These are phyloP conservation scores for Acer campestre DNA, from an alignment of 345 rosid species.

Conservation along the genomic window DNA sequence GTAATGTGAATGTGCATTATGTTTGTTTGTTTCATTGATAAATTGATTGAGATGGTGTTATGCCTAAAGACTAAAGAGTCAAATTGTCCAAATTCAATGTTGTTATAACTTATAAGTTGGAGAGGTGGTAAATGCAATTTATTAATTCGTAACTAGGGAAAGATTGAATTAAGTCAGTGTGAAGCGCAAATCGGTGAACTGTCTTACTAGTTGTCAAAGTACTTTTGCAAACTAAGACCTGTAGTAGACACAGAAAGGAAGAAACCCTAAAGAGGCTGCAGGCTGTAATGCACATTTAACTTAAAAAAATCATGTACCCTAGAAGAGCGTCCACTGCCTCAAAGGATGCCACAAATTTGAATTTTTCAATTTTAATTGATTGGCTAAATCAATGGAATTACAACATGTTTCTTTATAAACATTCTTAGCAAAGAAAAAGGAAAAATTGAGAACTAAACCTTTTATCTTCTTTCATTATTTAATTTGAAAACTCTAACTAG, in stretches of 20 bases:
- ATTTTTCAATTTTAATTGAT: background rate
- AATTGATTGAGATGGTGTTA: background rate
- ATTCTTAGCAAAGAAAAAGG: background rate
- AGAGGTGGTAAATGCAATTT: background rate
- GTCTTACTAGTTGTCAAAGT: background rate
- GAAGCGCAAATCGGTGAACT: background rate
- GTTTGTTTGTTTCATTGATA: background rate
- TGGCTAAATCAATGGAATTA: background rate
- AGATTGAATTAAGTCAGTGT: background rate
- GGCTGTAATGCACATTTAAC: background rate
- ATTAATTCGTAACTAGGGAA: background rate
- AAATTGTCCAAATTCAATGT: background rate
- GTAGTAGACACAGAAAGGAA: background rate
- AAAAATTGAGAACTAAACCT: background rate
- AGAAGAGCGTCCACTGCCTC: background rate
- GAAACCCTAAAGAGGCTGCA: background rate
- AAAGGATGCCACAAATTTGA: background rate
- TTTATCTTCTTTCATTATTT: background rate
- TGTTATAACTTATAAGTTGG: background rate
- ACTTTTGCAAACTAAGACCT: slow-evolving; percentile 1
- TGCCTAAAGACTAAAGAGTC: background rate
- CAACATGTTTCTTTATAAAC: background rate
- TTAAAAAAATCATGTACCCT: background rate
- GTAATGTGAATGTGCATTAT: background rate
- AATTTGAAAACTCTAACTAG: background rate